Conservation (phyloP, 164 flowering plant genomes). For the Hamamelis virginiana region DNA sequence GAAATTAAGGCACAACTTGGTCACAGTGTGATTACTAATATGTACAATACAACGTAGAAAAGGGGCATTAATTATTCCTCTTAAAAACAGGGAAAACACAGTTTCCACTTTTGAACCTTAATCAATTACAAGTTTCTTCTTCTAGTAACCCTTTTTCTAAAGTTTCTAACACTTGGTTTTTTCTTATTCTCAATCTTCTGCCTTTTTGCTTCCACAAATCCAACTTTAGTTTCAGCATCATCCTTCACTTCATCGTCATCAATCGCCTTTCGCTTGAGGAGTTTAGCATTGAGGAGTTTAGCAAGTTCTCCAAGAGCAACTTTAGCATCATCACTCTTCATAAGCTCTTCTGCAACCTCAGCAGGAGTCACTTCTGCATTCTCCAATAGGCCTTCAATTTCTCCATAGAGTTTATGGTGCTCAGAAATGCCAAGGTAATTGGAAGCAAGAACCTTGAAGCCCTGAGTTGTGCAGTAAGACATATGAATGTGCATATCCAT, state of each 20-base stretch:
- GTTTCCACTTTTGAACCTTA: too few relatives aligned
- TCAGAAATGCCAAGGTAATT: conserved; percentile 27
- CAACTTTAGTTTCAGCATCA: too few relatives aligned
- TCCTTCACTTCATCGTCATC: neutral
- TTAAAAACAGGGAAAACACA: too few relatives aligned
- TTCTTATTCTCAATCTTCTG: too few relatives aligned
- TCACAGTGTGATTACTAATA: too few relatives aligned
- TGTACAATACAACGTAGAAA: too few relatives aligned
- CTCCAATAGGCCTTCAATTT: conserved; percentile 1
- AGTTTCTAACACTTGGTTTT: too few relatives aligned
- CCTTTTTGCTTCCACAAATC: too few relatives aligned
- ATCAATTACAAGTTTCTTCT: too few relatives aligned
- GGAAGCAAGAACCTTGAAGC: conserved; percentile 46
- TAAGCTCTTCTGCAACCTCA: conserved; percentile 17
- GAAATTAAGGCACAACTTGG: too few relatives aligned
- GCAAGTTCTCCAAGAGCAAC: neutral
- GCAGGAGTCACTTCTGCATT: conserved; percentile 11
- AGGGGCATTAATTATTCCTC: too few relatives aligned
- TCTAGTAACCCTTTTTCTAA: too few relatives aligned
- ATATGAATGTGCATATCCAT: conserved; percentile 49
- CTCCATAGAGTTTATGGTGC: conserved; percentile 2
- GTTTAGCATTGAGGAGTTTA: conserved; percentile 1
- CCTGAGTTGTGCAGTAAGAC: conserved; percentile 38
- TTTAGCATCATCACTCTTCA: conserved; percentile 7
- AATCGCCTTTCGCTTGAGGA: conserved; percentile 3